These are phyloP conservation scores for Eucalyptus grandis DNA, from an alignment of 345 rosid species.

Conservation along the genomic window DNA sequence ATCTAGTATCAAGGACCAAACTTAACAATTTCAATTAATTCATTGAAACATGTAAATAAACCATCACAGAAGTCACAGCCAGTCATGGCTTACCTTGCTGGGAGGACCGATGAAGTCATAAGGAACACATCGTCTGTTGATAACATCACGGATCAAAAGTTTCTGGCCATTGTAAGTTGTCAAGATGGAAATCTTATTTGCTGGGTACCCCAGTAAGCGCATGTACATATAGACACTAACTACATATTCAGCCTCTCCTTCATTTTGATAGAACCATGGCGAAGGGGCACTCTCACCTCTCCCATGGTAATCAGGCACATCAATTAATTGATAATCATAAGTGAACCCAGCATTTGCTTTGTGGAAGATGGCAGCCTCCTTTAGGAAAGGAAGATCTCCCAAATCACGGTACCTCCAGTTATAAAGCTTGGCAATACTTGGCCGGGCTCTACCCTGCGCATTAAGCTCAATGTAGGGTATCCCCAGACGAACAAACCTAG, in stretches of 20 bases:
- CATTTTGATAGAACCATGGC: constrained; percentile 98
- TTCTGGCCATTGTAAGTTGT: constrained; percentile 98
- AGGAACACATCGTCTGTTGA: constrained; percentile 82
- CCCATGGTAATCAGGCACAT: constrained; percentile 86
- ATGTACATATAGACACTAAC: constrained; percentile 97
- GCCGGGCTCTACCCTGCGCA: constrained; percentile 99
- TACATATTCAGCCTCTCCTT: constrained; percentile 93
- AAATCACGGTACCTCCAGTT: constrained; percentile 97
- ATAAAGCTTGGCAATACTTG: constrained; percentile 86
- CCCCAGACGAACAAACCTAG: constrained; percentile 96
- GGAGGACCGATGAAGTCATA: constrained; percentile 87
- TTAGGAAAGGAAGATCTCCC: constrained; percentile 89
- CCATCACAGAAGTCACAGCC: not conserved
- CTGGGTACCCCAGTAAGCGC: constrained; percentile 94
- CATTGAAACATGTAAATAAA: not conserved
- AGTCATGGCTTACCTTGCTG: constrained; percentile 53
- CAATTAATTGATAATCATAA: constrained; percentile 82
- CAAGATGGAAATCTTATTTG: constrained; percentile 89
- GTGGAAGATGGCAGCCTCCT: constrained; percentile 51
- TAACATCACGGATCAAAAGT: constrained; percentile 95
- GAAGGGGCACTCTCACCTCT: constrained; percentile 95
- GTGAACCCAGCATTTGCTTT: constrained; percentile 93
- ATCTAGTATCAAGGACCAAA: not conserved
- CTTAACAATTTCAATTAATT: not conserved
- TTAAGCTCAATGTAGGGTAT: constrained; percentile 98